Percentiles rank a stretch among this genome's conserved stretches.
Conservation (phyloP, 2,329 filamentous ascomycete genomes). For the Metarhizium rileyi region DNA sequence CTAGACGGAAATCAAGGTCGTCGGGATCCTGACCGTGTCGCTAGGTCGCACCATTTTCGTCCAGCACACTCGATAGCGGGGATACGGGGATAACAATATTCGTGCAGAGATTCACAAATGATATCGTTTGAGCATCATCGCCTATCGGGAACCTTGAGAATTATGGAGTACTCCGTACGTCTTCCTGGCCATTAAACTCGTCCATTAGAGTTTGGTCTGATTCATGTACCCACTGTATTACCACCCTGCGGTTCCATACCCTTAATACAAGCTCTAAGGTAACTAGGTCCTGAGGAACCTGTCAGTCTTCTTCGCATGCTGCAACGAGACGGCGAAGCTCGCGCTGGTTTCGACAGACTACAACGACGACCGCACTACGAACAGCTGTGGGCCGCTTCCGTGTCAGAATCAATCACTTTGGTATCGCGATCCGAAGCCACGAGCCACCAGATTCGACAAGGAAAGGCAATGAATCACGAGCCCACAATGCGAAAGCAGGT, state of each 20-base stretch:
- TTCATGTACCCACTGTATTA: neutral
- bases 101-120: neutral
- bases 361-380: neutral
- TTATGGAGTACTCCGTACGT: neutral
- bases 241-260: neutral
- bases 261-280: neutral
- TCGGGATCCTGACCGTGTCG: neutral
- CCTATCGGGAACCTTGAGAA: neutral
- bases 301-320: no score
- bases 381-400: neutral
- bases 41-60: neutral
- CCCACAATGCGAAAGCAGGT: neutral
- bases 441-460: neutral
- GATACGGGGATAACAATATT: neutral
- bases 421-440: neutral
- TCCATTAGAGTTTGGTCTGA: neutral
- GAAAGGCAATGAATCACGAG: neutral
- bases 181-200: neutral
- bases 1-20: neutral
- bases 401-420: neutral
- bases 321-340: neutral
- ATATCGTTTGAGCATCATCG: neutral
- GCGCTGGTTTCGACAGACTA: neutral
- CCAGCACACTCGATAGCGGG: neutral
- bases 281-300: no score